Base-by-base conservation (phyloP, 306 rosid species). In the Vigna nakashimae region DNA sequence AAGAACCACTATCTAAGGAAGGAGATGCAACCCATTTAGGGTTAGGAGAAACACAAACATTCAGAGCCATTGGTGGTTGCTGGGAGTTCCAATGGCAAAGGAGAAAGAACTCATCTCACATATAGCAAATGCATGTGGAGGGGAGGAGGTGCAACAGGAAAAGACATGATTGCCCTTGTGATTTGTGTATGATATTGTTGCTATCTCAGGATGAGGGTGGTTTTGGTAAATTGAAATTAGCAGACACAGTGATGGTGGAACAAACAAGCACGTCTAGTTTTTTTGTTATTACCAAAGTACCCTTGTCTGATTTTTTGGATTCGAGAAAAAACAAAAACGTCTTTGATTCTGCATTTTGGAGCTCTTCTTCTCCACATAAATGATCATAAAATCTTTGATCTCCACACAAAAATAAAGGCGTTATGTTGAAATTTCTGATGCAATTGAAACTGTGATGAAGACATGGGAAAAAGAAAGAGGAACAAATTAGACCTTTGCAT, bases 401-500 rank as follows among this genome's bases (percentile, higher is more conserved):
- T 16, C 20, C 30, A 52, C n/a, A 7, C 3, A 10, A 18, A 26
- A 22, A 22, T 51, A 26, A 62, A 45, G 50, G 13, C 46, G 12
- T 42, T 42, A 42, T 2, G 12, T 17, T 18, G 50, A 32, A 49
- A 48, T 12, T 52, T n/a, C 17, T 13, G 60, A 58, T 15, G n/a
- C 67, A 4, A 57, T 56, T 4, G 52, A 51, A 6, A 3, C 17
- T 9, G 3, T 9, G 14, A 24, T 6, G 26, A 36, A 7, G 6
- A 32, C 32, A 30, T 15, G 0, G 9, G 9, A 3, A 12, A 16
- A 6, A 58, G 4, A 20, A 56, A 56, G 0, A 20, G 5, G 13
- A 20, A 52, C 1, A 13, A 20, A 45, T 26, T 30, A 4, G 6
- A 88, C 98, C 99, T 82, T 92, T 88, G 81, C 89, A 98, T 78